phyloP scores from a whole-genome alignment of 257 asterid species.

The Solanum lycopersicoides region DNA sequence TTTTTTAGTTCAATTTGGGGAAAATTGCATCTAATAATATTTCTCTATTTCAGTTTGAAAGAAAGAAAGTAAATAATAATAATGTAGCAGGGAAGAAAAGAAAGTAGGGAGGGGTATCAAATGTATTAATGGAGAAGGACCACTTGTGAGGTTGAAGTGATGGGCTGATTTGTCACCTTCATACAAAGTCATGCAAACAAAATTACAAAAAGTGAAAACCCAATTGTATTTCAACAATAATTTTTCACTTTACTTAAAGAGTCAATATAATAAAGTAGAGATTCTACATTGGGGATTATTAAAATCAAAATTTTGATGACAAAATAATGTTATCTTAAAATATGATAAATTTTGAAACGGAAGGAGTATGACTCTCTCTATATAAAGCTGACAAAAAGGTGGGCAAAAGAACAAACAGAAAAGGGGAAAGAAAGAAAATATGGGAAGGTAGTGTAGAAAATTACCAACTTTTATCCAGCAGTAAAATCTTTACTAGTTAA shows the following conservation, averaged over 20 bases:
- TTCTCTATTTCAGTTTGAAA: not conserved
- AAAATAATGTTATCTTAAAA: too few relatives aligned
- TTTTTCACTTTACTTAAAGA: not conserved
- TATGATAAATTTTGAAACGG: not conserved
- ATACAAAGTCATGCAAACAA: slow-evolving; percentile 18
- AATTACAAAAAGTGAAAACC: not conserved
- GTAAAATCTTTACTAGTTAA: not conserved
- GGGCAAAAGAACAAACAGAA: not conserved
- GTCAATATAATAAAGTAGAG: not conserved
- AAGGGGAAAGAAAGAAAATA: not conserved
- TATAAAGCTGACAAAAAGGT: not conserved
- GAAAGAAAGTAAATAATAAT: not conserved
- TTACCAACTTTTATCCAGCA: not conserved
- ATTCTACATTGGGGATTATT: not conserved
- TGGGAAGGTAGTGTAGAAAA: not conserved
- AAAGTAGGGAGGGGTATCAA: slow-evolving; percentile 35
- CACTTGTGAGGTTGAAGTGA: slow-evolving; percentile 62
- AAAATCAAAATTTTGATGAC: not conserved
- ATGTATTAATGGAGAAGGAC: slow-evolving; percentile 65
- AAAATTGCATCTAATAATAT: not conserved
- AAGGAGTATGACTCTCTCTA: not conserved
- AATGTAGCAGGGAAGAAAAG: slow-evolving; percentile 7
- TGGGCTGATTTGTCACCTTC: slow-evolving; percentile 63
- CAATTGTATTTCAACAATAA: not conserved
- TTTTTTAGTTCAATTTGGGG: not conserved